Conservation (phyloP, 345 rosid genomes). For the Rhodamnia rubescens region DNA sequence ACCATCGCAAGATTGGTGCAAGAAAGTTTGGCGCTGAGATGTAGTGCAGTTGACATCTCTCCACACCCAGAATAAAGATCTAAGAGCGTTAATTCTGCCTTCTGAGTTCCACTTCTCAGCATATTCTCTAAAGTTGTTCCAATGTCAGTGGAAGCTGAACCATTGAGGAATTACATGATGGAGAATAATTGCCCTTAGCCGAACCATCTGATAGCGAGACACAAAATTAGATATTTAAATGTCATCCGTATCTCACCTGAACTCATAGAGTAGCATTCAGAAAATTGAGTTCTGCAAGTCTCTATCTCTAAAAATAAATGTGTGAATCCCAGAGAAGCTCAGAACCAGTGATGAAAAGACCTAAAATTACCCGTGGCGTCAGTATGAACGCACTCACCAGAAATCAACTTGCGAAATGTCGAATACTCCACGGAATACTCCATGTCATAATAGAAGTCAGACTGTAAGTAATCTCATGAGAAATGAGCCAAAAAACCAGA, state of each 20-base stretch:
- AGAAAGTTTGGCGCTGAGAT: conserved; percentile 73
- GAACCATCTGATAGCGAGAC: not conserved
- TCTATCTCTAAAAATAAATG: not conserved
- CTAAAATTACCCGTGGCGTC: not conserved
- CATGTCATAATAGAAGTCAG: conserved; percentile 81
- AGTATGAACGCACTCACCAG: conserved; percentile 25
- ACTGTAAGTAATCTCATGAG: conserved; percentile 2
- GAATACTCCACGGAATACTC: conserved; percentile 88
- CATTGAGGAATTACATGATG: conserved; percentile 10
- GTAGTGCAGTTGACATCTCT: conserved; percentile 92
- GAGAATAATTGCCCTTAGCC: not conserved
- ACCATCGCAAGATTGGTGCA: conserved; percentile 64
- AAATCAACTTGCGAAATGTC: conserved; percentile 48
- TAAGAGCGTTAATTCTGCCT: conserved; percentile 40
- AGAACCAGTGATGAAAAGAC: not conserved
- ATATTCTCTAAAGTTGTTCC: conserved; percentile 6
- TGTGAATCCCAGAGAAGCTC: not conserved
- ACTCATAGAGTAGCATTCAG: not conserved
- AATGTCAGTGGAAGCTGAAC: conserved; percentile 4
- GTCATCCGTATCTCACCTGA: not conserved
- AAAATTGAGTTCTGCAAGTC: not conserved
- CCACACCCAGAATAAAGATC: conserved; percentile 96
- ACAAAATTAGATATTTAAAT: not conserved
- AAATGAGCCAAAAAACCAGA: not conserved
- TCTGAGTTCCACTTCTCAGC: conserved; percentile 16